phyloP scores from a whole-genome alignment of 1,139 yeast genomes.

The Magnusiomyces ingens region DNA sequence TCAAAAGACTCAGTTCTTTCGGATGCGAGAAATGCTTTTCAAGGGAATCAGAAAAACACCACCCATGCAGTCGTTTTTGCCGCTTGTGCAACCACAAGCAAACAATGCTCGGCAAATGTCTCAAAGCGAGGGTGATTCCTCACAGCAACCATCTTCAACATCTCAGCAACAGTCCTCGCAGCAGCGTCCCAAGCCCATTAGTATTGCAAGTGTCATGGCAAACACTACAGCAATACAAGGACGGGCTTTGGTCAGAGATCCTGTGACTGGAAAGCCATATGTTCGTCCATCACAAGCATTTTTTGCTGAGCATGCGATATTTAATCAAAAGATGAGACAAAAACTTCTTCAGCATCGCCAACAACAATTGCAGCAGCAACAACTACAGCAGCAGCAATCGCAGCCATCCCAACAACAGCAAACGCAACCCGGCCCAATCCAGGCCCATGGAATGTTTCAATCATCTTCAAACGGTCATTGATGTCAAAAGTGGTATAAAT shows the following conservation, averaged over 20 bases:
- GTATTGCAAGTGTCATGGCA: constrained; percentile 27
- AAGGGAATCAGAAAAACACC: constrained; percentile 27
- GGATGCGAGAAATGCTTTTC: constrained; percentile 54
- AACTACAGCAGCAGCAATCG: constrained; percentile 11
- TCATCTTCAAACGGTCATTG: too few species aligned
- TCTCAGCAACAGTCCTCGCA: background rate
- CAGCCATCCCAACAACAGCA: constrained; percentile 14
- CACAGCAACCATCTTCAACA: constrained; percentile 1
- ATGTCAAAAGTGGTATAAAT: too few species aligned
- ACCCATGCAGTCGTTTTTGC: constrained; percentile 13
- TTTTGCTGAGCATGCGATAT: constrained; percentile 21
- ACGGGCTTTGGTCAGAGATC: constrained; percentile 31
- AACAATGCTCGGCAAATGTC: background rate
- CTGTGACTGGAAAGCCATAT: constrained; percentile 25
- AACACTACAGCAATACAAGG: constrained; percentile 32
- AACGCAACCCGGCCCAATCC: background rate
- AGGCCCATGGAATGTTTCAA: too few species aligned
- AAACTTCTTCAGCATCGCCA: constrained; percentile 8
- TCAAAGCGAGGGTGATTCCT: background rate
- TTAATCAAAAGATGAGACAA: constrained; percentile 10
- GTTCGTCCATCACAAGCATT: constrained; percentile 32
- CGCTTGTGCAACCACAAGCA: background rate
- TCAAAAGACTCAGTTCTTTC: constrained; percentile 61
- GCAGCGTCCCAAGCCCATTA: constrained; percentile 14
- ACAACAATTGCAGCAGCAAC: constrained; percentile 15